Conservation (phyloP, 2,329 filamentous ascomycete species). For the Colletotrichum graminicola region DNA sequence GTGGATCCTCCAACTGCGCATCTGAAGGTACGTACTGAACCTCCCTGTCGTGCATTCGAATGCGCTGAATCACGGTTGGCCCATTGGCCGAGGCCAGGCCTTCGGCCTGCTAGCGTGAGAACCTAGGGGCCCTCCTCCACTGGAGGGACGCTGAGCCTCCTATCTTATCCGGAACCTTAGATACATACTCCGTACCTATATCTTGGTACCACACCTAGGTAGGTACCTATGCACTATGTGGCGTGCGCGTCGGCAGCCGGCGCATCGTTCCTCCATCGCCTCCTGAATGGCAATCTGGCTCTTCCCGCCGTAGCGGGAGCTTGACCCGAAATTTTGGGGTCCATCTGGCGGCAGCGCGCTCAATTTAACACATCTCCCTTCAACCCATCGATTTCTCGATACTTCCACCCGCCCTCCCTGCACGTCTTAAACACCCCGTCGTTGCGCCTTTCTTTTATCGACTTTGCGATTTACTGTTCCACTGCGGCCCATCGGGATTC, state of each 20-base stretch:
- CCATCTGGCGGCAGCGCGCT: slow-evolving; percentile 33
- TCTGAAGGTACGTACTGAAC: slow-evolving; percentile 6
- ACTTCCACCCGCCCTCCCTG: slow-evolving; percentile 38
- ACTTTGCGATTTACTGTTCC: slow-evolving; percentile 4
- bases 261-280: slow-evolving; percentile 39
- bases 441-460: slow-evolving; percentile 32
- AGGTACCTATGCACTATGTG: slow-evolving; percentile 8
- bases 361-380: slow-evolving; percentile 43
- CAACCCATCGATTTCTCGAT: slow-evolving; percentile 36
- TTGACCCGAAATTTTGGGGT: slow-evolving; percentile 40
- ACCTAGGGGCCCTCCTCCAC: slow-evolving; percentile 31
- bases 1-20: slow-evolving; percentile 21
- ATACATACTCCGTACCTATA: neutral
- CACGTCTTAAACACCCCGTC: slow-evolving; percentile 39
- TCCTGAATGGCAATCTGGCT: slow-evolving; percentile 43
- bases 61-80: slow-evolving; percentile 8
- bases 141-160: slow-evolving; percentile 6
- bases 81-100: slow-evolving; percentile 24
- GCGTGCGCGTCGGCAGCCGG: slow-evolving; percentile 33
- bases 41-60: slow-evolving; percentile 16
- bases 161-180: slow-evolving; percentile 20
- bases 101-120: slow-evolving; percentile 11
- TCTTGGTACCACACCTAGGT: too few relatives aligned
- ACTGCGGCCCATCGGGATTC: slow-evolving; percentile 33
- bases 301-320: slow-evolving; percentile 39